Conservation (phyloP, 257 asterid genomes). For the Forsythia suspensa region DNA sequence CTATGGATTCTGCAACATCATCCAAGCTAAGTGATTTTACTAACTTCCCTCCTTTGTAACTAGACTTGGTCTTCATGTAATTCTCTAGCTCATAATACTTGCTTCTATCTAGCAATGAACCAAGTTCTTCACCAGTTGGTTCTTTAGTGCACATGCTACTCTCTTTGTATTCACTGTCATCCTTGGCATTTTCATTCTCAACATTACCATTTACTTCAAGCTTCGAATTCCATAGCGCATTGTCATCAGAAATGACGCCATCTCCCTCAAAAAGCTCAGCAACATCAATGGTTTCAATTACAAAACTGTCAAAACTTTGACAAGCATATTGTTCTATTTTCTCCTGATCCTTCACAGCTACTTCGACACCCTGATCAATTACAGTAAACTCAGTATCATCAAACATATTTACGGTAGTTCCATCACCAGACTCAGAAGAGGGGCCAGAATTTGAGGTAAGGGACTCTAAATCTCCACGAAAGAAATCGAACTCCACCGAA, state of each 20-base stretch:
- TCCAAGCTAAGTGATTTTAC: conserved; percentile 58
- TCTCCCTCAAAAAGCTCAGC: conserved; percentile 57
- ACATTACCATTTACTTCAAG: conserved; percentile 27
- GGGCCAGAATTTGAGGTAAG: conserved; percentile 22
- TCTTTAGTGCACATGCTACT: conserved; percentile 16
- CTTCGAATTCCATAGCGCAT: conserved; percentile 28
- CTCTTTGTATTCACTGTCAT: conserved; percentile 24
- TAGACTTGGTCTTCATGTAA: conserved; percentile 25
- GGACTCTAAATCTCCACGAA: conserved; percentile 26
- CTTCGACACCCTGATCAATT: conserved; percentile 49
- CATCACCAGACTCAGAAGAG: conserved; percentile 25
- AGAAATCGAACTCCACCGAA: conserved; percentile 23
- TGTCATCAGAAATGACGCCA: conserved; percentile 33
- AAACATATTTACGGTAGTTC: conserved; percentile 31
- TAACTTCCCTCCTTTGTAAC: conserved; percentile 30
- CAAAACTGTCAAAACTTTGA: conserved; percentile 37
- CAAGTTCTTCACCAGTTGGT: conserved; percentile 38
- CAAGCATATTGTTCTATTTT: conserved; percentile 36
- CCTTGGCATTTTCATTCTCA: conserved; percentile 23
- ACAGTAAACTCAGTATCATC: conserved; percentile 31
- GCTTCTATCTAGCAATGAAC: conserved; percentile 26
- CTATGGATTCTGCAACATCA: conserved; percentile 66
- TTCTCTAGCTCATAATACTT: conserved; percentile 35
- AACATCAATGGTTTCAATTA: conserved; percentile 55
- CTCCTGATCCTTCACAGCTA: conserved; percentile 34